Conservation (phyloP, 208 protist species). For the Phytomonas sp. region DNA sequence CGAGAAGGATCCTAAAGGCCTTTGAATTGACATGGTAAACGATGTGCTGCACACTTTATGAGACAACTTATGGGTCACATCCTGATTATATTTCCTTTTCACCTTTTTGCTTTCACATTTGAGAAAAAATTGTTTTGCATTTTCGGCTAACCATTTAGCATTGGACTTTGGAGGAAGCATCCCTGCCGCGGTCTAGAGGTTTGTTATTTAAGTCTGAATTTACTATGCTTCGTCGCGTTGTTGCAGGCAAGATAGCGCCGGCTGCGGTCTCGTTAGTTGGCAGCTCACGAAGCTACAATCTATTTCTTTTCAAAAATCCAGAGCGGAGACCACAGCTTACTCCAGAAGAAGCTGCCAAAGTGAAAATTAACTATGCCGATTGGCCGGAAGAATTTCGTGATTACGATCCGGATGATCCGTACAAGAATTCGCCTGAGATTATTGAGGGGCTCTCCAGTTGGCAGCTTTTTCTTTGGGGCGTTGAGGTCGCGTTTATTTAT, state of each 20-base stretch:
- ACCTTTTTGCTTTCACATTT: background rate
- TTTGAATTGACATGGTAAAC: background rate
- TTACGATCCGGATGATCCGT: constrained; percentile 88
- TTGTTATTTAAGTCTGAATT: background rate
- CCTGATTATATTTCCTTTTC: background rate
- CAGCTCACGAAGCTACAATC: constrained; percentile 68
- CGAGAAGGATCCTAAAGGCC: background rate
- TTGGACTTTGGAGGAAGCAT: background rate
- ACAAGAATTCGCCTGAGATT: constrained; percentile 85
- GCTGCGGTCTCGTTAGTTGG: constrained; percentile 29
- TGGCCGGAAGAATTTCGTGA: constrained; percentile 89
- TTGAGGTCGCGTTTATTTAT: constrained; percentile 86
- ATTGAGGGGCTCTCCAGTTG: constrained; percentile 85
- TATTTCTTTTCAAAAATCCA: constrained; percentile 85
- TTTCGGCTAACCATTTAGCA: background rate
- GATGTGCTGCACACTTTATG: background rate
- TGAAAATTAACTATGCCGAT: constrained; percentile 82
- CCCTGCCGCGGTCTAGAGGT: background rate
- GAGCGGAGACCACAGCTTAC: constrained; percentile 81
- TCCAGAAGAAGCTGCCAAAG: constrained; percentile 79
- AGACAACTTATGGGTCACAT: background rate
- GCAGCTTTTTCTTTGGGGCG: constrained; percentile 84
- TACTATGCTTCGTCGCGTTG: constrained; percentile 65
- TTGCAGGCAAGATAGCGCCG: constrained; percentile 29
- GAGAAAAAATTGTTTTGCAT: background rate